phyloP scores from a whole-genome alignment of 129 eudicot genomes.

The Artemisia annua region DNA sequence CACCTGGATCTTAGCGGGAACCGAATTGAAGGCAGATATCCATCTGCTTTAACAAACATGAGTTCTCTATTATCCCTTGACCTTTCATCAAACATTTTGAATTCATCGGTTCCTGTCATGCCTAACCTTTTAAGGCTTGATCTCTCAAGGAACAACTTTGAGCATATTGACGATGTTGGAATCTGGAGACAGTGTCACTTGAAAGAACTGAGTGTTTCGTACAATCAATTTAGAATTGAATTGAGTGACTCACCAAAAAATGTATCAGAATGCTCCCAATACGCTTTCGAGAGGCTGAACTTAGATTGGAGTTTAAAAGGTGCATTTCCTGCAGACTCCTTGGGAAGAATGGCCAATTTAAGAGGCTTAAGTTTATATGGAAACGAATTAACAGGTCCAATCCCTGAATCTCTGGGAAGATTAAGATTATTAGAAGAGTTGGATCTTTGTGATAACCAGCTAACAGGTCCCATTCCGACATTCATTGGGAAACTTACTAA shows the following conservation, averaged over 20 bases:
- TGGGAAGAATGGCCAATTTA: neutral
- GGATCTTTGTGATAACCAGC: neutral
- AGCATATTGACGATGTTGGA: neutral
- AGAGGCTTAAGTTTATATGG: neutral
- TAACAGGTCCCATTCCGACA: neutral
- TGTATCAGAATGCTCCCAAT: neutral
- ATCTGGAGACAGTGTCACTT: slow-evolving; percentile 5
- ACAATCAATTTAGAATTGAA: neutral
- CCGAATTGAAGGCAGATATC: neutral
- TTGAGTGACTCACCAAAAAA: neutral
- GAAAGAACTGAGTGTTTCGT: neutral
- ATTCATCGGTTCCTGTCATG: neutral
- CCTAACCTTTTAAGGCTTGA: slow-evolving; percentile 1
- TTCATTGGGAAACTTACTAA: neutral
- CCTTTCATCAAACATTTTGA: neutral
- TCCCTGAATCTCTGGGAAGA: neutral
- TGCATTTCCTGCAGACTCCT: neutral
- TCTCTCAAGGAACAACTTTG: neutral
- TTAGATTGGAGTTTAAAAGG: neutral
- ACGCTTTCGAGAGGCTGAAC: neutral
- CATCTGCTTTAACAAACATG: neutral
- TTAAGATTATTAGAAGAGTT: neutral
- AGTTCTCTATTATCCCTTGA: neutral
- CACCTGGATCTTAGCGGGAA: neutral
- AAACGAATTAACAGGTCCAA: neutral